These are phyloP conservation scores for Eucalyptus melliodora DNA, from an alignment of 345 rosid species.

Conservation along the genomic window DNA sequence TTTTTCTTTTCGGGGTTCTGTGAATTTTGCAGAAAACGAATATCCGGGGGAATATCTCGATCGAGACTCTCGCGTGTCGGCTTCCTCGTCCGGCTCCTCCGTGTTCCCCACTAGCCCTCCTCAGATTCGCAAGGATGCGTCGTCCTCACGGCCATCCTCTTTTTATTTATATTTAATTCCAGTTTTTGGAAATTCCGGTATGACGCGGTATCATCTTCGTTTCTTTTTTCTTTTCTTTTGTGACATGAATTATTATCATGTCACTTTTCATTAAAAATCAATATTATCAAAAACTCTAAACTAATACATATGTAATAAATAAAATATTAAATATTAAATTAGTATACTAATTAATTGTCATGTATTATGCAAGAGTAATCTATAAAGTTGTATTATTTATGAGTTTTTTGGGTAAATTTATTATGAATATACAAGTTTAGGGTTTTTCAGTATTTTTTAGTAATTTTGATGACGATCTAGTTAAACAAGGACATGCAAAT, in stretches of 20 bases:
- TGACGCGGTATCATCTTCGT: neutral
- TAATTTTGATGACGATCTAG: rapidly evolving
- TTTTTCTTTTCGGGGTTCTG: neutral
- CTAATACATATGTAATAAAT: rapidly evolving
- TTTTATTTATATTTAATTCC: neutral
- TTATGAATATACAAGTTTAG: rapidly evolving
- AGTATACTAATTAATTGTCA: too few relatives aligned
- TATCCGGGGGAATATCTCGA: neutral
- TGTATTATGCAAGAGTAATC: rapidly evolving
- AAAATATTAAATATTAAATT: too few relatives aligned
- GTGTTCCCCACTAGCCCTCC: neutral
- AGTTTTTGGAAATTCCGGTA: neutral
- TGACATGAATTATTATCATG: neutral
- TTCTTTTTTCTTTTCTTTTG: rapidly evolving
- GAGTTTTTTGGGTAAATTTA: too few relatives aligned
- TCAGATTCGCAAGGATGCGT: neutral
- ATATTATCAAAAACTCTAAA: rapidly evolving
- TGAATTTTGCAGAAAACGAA: neutral
- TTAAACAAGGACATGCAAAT: neutral
- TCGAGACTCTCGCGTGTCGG: neutral
- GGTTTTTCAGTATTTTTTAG: too few relatives aligned
- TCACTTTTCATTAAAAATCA: neutral
- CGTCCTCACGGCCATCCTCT: neutral
- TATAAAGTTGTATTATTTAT: rapidly evolving
- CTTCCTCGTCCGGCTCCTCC: neutral